A percentile compares a stretch with the other conserved stretches of the same genome.
phyloP scores from a whole-genome alignment of 2,329 filamentous ascomycete genomes.

The Aspergillus sp. region DNA sequence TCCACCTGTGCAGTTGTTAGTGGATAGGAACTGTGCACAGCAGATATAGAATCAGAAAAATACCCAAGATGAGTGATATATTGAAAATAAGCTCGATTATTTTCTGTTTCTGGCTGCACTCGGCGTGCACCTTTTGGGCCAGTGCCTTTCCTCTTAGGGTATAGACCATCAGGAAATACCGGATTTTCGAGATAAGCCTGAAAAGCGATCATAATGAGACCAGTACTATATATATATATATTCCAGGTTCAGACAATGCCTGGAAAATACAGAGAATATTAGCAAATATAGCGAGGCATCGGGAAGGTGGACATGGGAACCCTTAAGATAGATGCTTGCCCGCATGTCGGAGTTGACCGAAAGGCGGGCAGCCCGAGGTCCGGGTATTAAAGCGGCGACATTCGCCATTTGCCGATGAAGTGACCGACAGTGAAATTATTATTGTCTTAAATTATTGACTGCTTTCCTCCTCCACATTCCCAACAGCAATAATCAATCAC shows the following conservation, averaged over 20 bases:
- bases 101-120: neutral
- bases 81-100: neutral
- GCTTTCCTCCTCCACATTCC: neutral
- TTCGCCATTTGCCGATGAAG: conserved; percentile 18
- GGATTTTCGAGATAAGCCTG: too few relatives aligned
- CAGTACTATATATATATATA: too few relatives aligned
- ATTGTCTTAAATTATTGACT: too few relatives aligned
- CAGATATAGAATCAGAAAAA: neutral
- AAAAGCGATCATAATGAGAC: too few relatives aligned
- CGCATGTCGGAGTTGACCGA: conserved; percentile 23
- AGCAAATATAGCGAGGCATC: neutral
- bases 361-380: conserved; percentile 1
- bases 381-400: conserved; percentile 12
- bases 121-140: neutral
- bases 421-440: conserved; percentile 3
- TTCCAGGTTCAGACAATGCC: too few relatives aligned
- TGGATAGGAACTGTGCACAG: neutral
- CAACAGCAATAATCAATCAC: neutral
- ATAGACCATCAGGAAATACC: too few relatives aligned
- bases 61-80: neutral
- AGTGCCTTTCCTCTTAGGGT: too few relatives aligned
- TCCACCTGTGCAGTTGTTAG: neutral
- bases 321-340: too few relatives aligned
- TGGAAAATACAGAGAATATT: too few relatives aligned
- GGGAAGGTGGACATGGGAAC: conserved; percentile 4